Base-by-base conservation (phyloP, 805 yeast species). In the Sungouiella thailandica region DNA sequence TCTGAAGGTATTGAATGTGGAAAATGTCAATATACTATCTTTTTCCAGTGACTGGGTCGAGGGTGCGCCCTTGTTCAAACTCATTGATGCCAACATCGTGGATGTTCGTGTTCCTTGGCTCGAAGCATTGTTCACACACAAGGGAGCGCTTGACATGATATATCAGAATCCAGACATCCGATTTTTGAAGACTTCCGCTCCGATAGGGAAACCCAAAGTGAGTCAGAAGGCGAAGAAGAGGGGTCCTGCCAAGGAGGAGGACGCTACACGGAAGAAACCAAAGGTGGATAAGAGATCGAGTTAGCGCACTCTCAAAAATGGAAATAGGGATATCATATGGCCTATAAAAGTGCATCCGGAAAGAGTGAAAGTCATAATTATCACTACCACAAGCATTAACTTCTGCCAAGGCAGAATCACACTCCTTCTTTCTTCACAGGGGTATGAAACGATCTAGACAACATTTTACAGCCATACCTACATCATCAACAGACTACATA, bases 51-150 rank as follows among this genome's bases (percentile, higher is more conserved):
- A 41, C 13, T 39, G 55, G 20, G 34, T 39, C 0, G 62, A 49
- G 23, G 68, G 62, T 2, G 36, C 43, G 16, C 49, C 55, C 13
- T 43, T 67, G 17, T 60, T 45, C 38, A 47, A 53, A 10, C 26
- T 58, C 9, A 41, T 68, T 2, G 44, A 57, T n/a, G 9, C 31
- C 8, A 33, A 57, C 15, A 59, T 73, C 1, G 45, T 41, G 2
- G 67, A 62, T 29, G 64, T 71, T 4, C 50, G 57, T 2, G 60
- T 72, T 8, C 74, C 74, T 7, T 74, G 76, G 76, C 50, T 73
- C 33, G 52, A 53, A 10, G 56, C 58, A 12, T 36, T 62, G 10
- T 43, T 66, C 6, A 53, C 45, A 2, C 44, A 33, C 10, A 38
- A 38, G 3, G 17, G 16, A 17, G 13, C 20, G 6, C 4, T 26